phyloP scores from a whole-genome alignment of 2,329 filamentous ascomycete species.

The Clathrospora elynae region DNA sequence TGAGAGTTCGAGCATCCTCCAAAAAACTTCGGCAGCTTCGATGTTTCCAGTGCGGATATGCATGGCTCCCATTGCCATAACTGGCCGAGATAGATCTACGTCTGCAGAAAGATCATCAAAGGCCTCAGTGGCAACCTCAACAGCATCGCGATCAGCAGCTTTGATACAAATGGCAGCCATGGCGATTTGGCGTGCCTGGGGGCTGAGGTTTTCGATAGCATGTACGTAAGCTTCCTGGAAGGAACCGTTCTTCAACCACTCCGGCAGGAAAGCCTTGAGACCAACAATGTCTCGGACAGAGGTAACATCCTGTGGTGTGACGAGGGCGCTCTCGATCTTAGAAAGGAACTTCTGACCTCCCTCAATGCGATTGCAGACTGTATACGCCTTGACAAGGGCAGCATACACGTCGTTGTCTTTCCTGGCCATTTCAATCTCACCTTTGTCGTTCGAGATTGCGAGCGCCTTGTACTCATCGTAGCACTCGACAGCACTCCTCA shows the following conservation, averaged over 20 bases:
- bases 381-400: conserved; percentile 87
- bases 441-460: conserved; percentile 82
- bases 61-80: conserved; percentile 84
- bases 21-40: conserved; percentile 76
- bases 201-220: conserved; percentile 66
- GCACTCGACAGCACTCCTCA: conserved; percentile 87
- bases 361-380: conserved; percentile 77
- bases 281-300: conserved; percentile 75
- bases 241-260: conserved; percentile 71
- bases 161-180: conserved; percentile 75
- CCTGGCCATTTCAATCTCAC: conserved; percentile 69
- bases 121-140: conserved; percentile 66
- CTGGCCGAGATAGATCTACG: conserved; percentile 56
- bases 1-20: conserved; percentile 70
- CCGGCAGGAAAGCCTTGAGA: conserved; percentile 76
- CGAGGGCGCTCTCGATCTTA: conserved; percentile 69
- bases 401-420: conserved; percentile 87
- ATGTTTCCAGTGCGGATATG: conserved; percentile 83
- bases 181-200: conserved; percentile 63
- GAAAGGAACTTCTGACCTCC: conserved; percentile 85
- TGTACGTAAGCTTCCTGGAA: conserved; percentile 75
- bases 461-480: conserved; percentile 93
- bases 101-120: conserved; percentile 57
- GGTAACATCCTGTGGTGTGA: conserved; percentile 57
- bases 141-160: conserved; percentile 80